Evolutionary conservation across 345 rosid species (phyloP), one percentile per base, ranked within the genome.

Genomic region (Melaleuca quinquenervia): DNA sequence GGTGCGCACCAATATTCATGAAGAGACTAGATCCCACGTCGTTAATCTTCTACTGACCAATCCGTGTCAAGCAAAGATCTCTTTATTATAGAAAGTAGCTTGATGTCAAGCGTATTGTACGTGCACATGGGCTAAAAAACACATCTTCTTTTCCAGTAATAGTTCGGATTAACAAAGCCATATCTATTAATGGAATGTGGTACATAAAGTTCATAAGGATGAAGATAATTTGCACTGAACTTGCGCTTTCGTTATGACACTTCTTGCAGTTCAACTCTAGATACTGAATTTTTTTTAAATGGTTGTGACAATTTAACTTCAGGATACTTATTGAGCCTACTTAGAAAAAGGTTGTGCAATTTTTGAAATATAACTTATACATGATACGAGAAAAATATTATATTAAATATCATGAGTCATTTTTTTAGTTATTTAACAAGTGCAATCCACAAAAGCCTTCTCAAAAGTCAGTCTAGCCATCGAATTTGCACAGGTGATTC

Each of bases 401-500:
- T 14, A 51, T 52, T 20, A 18, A 52, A 52, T 52, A 20, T 7
- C 6, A 20, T 18, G 41, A 41, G 41, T 41, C 41, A 2, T 41
- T 41, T 41, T 41, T 41, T 52, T 52, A 18, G 22, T 52, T 52
- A 52, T 41, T 41, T 41, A 41, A 41, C 22, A 56, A 5, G 29
- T 56, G 62, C 29, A 11, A 56, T 58, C 70, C 70, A 58, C 6
- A 58, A 58, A 58, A 58, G 48, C 78, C 24, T 36, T 36, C 78
- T 70, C 78, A 18, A 70, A 70, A 70, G 78, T 41, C 78, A 70
- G 24, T 70, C 78, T 8, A 64, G 45, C 24, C 76, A 70, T 20
- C 18, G 18, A 41, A 70, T 32, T 32, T 20, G 45, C 78, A 32
- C 48, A 21, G 48, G 78, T 70, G 78, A 92, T 92, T 86, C 90